Conservation (phyloP, 805 yeast species). For the Saccharomyces paradoxus region DNA sequence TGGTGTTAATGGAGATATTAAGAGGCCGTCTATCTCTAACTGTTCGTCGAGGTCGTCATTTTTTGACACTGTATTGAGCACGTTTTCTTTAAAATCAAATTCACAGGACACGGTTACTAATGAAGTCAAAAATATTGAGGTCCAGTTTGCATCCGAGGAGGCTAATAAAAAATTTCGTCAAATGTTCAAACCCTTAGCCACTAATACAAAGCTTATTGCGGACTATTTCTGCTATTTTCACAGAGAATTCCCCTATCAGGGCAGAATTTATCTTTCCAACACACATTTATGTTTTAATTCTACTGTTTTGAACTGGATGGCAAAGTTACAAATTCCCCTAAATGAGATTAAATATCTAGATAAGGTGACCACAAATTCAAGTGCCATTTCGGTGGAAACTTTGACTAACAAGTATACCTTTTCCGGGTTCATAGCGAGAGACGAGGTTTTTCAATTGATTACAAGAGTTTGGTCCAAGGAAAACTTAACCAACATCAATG, state of each 20-base stretch:
- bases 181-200: conserved; percentile 58
- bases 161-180: conserved; percentile 70
- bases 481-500: background rate
- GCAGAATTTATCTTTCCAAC: conserved; percentile 75
- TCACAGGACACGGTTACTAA: background rate
- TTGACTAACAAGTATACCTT: conserved; percentile 59
- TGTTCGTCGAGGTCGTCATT: conserved; percentile 9
- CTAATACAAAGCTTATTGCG: conserved; percentile 65
- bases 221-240: conserved; percentile 85
- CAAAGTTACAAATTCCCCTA: conserved; percentile 64
- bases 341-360: conserved; percentile 57
- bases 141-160: conserved; percentile 51
- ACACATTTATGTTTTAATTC: conserved; percentile 78
- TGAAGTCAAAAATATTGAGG: conserved; percentile 36
- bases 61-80: conserved; percentile 18
- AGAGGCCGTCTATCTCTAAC: background rate
- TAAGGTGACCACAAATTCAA: conserved; percentile 60
- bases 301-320: conserved; percentile 77
- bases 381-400: conserved; percentile 66
- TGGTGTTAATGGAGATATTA: background rate
- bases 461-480: conserved; percentile 52
- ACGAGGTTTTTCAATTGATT: conserved; percentile 62
- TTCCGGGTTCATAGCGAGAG: conserved; percentile 82
- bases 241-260: conserved; percentile 80
- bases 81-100: conserved; percentile 11